A percentile compares a stretch with the other conserved stretches of the same genome.
Conservation (phyloP, 2,329 filamentous ascomycete genomes). For the Diaporthe citri region DNA sequence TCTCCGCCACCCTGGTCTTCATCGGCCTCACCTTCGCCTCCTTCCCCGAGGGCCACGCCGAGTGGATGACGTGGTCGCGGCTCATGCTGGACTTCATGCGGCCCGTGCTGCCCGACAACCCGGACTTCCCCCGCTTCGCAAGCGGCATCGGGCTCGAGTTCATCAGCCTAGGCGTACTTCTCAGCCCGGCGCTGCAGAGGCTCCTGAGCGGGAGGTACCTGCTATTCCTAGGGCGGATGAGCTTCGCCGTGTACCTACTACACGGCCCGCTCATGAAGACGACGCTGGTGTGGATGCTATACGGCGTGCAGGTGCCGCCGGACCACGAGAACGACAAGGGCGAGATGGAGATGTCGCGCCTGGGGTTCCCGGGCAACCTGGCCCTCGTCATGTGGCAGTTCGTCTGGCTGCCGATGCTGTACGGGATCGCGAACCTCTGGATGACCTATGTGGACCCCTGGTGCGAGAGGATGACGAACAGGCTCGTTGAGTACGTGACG, state of each 20-base stretch:
- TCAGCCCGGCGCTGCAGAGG: slow-evolving; percentile 63
- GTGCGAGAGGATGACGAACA: slow-evolving; percentile 59
- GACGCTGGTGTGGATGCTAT: slow-evolving; percentile 72
- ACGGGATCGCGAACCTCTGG: slow-evolving; percentile 63
- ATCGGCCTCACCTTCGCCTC: slow-evolving; percentile 70
- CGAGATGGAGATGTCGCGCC: slow-evolving; percentile 47
- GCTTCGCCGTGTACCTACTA: slow-evolving; percentile 74
- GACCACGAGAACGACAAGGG: slow-evolving; percentile 53
- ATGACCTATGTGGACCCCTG: slow-evolving; percentile 66
- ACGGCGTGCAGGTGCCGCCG: slow-evolving; percentile 56
- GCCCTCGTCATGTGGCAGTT: slow-evolving; percentile 55
- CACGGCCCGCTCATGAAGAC: slow-evolving; percentile 72
- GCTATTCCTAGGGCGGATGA: slow-evolving; percentile 73
- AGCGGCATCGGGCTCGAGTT: slow-evolving; percentile 55
- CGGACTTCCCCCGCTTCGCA: slow-evolving; percentile 59
- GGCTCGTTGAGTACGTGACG: slow-evolving; percentile 44
- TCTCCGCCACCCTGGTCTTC: slow-evolving; percentile 63
- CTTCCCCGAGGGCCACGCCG: slow-evolving; percentile 67
- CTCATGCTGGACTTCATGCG: slow-evolving; percentile 56
- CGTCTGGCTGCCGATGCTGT: slow-evolving; percentile 62
- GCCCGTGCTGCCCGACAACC: slow-evolving; percentile 59
- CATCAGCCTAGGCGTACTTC: slow-evolving; percentile 64
- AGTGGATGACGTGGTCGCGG: slow-evolving; percentile 68
- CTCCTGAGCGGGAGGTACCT: slow-evolving; percentile 67
- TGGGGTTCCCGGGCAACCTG: slow-evolving; percentile 53